These are phyloP conservation scores for Spencermartinsiella ligniputridi DNA, from an alignment of 1,139 yeast species.

Conservation along the genomic window DNA sequence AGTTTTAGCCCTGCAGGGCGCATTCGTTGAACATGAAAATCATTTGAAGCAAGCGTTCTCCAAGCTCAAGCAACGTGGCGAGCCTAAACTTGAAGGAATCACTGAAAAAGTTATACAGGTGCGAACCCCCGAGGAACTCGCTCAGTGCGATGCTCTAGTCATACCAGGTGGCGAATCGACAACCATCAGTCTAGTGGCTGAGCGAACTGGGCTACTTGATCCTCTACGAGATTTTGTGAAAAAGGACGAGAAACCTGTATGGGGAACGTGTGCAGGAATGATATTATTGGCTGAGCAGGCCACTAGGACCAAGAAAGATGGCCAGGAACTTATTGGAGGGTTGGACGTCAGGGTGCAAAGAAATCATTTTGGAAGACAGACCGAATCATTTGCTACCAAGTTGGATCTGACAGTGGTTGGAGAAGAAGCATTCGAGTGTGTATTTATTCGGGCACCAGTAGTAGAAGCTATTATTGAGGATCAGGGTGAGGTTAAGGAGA, in stretches of 20 bases:
- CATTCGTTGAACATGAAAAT: constrained; percentile 66
- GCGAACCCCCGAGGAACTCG: constrained; percentile 48
- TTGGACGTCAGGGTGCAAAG: constrained; percentile 60
- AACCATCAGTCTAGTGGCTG: constrained; percentile 67
- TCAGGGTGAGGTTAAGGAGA: not conserved
- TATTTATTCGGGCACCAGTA: constrained; percentile 78
- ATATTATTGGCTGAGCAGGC: constrained; percentile 61
- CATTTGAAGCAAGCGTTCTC: constrained; percentile 44
- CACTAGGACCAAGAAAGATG: constrained; percentile 46
- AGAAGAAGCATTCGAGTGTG: constrained; percentile 45
- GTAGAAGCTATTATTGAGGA: constrained; percentile 30
- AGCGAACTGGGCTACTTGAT: constrained; percentile 54
- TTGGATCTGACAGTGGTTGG: constrained; percentile 49
- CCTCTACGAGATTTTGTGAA: constrained; percentile 53
- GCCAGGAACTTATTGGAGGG: constrained; percentile 64
- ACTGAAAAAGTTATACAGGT: constrained; percentile 43
- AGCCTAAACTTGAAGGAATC: constrained; percentile 15
- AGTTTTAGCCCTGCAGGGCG: constrained; percentile 78
- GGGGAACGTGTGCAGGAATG: constrained; percentile 90
- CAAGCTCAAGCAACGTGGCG: constrained; percentile 9
- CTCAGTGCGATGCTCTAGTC: constrained; percentile 54
- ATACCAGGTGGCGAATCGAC: constrained; percentile 84
- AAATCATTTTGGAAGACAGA: constrained; percentile 77
- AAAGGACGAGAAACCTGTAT: constrained; percentile 47
- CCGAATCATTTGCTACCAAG: constrained; percentile 55